These are phyloP conservation scores for Fusarium equiseti DNA, from an alignment of 2,329 filamentous ascomycete genomes.

Conservation along the genomic window DNA sequence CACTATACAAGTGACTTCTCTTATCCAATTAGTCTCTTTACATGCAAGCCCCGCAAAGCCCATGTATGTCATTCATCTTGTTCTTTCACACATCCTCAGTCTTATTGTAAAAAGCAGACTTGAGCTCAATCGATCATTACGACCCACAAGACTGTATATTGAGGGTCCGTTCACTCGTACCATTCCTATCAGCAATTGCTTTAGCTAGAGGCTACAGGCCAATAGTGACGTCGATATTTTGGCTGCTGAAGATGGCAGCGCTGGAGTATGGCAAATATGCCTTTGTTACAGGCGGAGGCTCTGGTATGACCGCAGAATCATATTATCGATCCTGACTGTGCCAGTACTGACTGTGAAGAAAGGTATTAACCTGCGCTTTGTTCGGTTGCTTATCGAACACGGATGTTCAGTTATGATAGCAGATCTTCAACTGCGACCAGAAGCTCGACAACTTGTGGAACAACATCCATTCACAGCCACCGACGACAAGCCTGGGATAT, in stretches of 20 bases:
- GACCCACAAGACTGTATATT: background rate
- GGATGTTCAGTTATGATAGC: slow-evolving; percentile 56
- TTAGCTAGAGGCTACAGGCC: background rate
- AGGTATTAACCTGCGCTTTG: slow-evolving; percentile 56
- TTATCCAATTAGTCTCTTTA: slow-evolving; percentile 46
- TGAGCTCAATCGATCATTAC: background rate
- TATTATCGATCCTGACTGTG: background rate
- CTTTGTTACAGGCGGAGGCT: slow-evolving; percentile 41
- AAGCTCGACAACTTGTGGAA: slow-evolving; percentile 51
- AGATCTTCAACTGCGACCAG: slow-evolving; percentile 52
- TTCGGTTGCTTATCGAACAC: slow-evolving; percentile 49
- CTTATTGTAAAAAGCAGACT: background rate
- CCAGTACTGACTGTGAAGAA: background rate
- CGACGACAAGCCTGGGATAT: slow-evolving; percentile 41
- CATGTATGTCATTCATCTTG: background rate
- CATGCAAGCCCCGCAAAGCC: slow-evolving; percentile 37
- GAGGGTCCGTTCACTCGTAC: no score
- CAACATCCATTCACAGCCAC: slow-evolving; percentile 47
- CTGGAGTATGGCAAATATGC: slow-evolving; percentile 44
- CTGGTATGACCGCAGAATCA: slow-evolving; percentile 24
- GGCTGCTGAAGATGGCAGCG: slow-evolving; percentile 33
- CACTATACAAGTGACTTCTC: background rate
- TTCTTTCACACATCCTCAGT: background rate
- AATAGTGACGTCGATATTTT: background rate
- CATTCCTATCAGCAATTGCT: background rate